A percentile compares a stretch with the other conserved stretches of the same genome.
phyloP scores from a whole-genome alignment of 2,329 filamentous ascomycete genomes.

The Xylaria arbuscula region DNA sequence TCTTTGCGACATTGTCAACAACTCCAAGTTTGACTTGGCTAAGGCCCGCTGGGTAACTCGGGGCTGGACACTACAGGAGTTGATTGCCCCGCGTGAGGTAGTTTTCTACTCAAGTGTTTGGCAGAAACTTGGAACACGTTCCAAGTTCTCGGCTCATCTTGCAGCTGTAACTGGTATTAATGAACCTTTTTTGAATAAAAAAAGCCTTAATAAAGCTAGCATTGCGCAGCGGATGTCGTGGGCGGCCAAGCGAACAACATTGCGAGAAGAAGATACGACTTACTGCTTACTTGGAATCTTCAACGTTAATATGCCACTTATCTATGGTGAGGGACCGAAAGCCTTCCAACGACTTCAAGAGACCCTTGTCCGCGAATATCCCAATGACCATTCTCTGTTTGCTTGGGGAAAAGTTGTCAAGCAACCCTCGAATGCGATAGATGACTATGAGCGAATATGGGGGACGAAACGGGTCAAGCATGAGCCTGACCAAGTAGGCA shows the following conservation, averaged over 20 bases:
- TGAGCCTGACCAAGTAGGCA: not conserved
- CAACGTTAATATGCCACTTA: too few relatives aligned
- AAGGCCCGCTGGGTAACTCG: too few relatives aligned
- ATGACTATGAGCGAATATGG: not conserved
- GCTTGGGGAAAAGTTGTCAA: not conserved
- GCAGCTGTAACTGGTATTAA: constrained; percentile 40
- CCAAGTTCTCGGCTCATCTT: constrained; percentile 35
- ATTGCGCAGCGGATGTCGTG: constrained; percentile 45
- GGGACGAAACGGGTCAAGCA: not conserved
- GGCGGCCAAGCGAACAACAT: constrained; percentile 43
- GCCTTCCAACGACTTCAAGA: constrained; percentile 4
- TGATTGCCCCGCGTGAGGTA: constrained; percentile 42
- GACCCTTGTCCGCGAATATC: not conserved
- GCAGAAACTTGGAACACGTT: constrained; percentile 40
- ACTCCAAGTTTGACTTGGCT: too few relatives aligned
- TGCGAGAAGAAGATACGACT: too few relatives aligned
- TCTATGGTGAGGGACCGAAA: too few relatives aligned
- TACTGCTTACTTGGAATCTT: too few relatives aligned
- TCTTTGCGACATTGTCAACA: too few relatives aligned
- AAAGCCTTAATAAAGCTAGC: constrained; percentile 30
- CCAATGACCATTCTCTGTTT: not conserved
- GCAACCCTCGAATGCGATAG: not conserved
- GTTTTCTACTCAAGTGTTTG: constrained; percentile 41
- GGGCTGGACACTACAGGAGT: too few relatives aligned
- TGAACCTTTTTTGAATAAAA: constrained; percentile 30